Percentiles rank a stretch among this genome's conserved stretches.
Conservation (phyloP, 2,329 filamentous ascomycete genomes). For the Aspergillus fijiensis region DNA sequence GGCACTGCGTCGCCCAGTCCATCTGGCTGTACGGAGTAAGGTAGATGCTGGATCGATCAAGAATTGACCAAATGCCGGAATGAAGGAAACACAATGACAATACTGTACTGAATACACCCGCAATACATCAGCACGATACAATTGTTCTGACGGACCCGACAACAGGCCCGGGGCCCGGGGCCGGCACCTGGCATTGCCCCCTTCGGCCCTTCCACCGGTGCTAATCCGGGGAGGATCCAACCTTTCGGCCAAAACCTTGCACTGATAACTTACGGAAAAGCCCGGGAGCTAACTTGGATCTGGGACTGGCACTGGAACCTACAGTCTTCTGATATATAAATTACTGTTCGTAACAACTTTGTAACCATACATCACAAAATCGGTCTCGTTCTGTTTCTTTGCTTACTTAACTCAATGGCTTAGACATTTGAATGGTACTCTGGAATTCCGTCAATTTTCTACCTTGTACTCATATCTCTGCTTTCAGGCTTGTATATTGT, state of each 20-base stretch:
- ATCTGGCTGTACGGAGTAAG: not conserved
- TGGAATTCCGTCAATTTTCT: slow-evolving; percentile 9
- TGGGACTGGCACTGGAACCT: not conserved
- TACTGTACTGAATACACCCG: not conserved
- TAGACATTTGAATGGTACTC: not conserved
- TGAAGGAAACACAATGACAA: not conserved
- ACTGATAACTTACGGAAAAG: slow-evolving; percentile 37
- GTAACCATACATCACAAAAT: not conserved
- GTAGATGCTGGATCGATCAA: slow-evolving; percentile 5
- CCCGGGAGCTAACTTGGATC: slow-evolving; percentile 31
- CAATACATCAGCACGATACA: not conserved
- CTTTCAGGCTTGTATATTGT: not conserved
- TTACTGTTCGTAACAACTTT: not conserved
- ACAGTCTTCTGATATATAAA: not conserved
- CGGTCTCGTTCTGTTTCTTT: slow-evolving; percentile 8
- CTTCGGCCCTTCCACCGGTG: too few species aligned
- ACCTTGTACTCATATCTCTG: slow-evolving; percentile 7
- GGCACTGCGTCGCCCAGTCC: too few species aligned
- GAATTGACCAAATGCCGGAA: not conserved
- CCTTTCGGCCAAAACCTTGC: slow-evolving; percentile 28
- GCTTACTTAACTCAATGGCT: slow-evolving; percentile 20
- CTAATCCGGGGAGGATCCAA: slow-evolving; percentile 19
- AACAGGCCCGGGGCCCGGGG: not conserved
- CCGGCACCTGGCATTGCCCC: too few species aligned
- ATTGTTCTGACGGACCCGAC: not conserved